Conservation (phyloP, 1,284 basidiomycete genomes). For the Leccinum glutinopallens region DNA sequence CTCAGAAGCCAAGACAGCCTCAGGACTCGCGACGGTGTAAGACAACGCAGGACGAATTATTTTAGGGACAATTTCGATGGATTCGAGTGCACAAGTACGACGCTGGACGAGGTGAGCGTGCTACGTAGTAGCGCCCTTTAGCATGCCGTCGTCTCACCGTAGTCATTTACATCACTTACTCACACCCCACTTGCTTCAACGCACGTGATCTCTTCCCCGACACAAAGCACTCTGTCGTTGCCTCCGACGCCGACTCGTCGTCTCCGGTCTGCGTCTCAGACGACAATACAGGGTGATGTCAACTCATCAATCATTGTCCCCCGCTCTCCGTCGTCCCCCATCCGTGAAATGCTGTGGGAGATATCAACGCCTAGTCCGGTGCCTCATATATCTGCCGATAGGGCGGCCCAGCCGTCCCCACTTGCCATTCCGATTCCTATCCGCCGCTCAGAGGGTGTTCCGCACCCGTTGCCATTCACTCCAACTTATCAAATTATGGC, state of each 20-base stretch:
- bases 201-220: conserved; percentile 47
- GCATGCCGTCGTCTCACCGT: conserved; percentile 8
- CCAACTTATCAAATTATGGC: conserved; percentile 21
- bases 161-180: conserved; percentile 47
- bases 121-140: not conserved
- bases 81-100: conserved; percentile 27
- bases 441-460: conserved; percentile 1
- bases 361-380: not conserved
- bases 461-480: conserved; percentile 24
- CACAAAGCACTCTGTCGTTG: conserved; percentile 35
- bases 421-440: conserved; percentile 16
- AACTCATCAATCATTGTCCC: conserved; percentile 3
- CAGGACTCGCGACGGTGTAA: conserved; percentile 12
- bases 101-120: conserved; percentile 49
- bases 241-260: conserved; percentile 23
- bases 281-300: conserved; percentile 16
- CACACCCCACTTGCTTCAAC: conserved; percentile 49
- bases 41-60: conserved; percentile 19
- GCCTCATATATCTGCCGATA: not conserved
- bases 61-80: conserved; percentile 22
- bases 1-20: conserved; percentile 32
- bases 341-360: conserved; percentile 8
- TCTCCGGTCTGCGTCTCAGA: conserved; percentile 26
- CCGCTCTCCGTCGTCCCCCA: not conserved
- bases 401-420: conserved; percentile 6